These are phyloP conservation scores for Suhomyces wounanorum DNA, from an alignment of 1,139 yeast species.

Conservation along the genomic window DNA sequence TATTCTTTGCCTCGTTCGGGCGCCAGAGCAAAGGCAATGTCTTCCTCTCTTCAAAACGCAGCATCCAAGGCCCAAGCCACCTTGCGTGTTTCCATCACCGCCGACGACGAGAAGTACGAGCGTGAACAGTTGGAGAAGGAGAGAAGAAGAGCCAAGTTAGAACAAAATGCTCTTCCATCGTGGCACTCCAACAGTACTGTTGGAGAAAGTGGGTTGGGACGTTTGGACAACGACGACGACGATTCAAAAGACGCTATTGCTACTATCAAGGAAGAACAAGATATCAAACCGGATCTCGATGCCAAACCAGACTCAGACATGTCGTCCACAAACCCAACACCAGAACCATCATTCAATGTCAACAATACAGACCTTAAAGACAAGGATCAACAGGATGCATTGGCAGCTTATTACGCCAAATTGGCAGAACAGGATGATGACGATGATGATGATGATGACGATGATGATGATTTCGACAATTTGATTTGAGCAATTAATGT, in stretches of 20 bases:
- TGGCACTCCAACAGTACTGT: slow-evolving; percentile 95
- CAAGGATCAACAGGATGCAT: slow-evolving; percentile 71
- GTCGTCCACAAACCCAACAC: slow-evolving; percentile 8
- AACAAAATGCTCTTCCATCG: slow-evolving; percentile 92
- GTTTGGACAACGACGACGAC: slow-evolving; percentile 47
- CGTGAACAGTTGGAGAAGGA: slow-evolving; percentile 68
- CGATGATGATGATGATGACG: slow-evolving; percentile 65
- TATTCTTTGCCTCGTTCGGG: slow-evolving; percentile 51
- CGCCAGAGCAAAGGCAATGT: slow-evolving; percentile 28
- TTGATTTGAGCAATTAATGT: slow-evolving; percentile 20
- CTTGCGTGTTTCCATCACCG: slow-evolving; percentile 86
- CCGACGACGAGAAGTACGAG: slow-evolving; percentile 79
- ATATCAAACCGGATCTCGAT: slow-evolving; percentile 2
- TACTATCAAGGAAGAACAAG: slow-evolving; percentile 13
- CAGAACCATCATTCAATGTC: slow-evolving; percentile 14
- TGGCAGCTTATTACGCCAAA: slow-evolving; percentile 77
- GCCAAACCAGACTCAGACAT: slow-evolving; percentile 16
- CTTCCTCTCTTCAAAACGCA: slow-evolving; percentile 37
- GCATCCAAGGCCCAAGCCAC: slow-evolving; percentile 64
- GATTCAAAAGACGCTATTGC: slow-evolving; percentile 22
- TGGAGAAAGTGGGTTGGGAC: slow-evolving; percentile 56
- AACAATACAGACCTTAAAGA: slow-evolving; percentile 43
- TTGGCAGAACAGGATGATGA: slow-evolving; percentile 64
- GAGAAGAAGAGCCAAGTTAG: slow-evolving; percentile 69
- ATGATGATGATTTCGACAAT: slow-evolving; percentile 54